These are phyloP conservation scores for Perilla frutescens DNA, from an alignment of 257 asterid species.

Conservation along the genomic window DNA sequence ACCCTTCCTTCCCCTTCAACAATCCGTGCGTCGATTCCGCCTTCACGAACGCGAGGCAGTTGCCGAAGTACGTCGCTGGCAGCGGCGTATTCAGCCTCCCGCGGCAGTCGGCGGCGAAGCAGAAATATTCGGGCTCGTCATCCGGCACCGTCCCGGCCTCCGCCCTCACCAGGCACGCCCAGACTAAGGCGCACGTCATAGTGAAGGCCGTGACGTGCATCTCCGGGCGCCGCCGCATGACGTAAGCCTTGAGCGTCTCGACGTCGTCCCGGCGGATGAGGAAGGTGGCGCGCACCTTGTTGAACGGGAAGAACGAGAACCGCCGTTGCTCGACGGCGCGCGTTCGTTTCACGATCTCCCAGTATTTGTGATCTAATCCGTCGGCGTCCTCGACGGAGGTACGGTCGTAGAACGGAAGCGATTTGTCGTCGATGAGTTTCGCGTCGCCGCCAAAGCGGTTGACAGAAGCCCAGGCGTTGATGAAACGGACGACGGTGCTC, in stretches of 20 bases:
- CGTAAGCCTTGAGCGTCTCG: conserved; percentile 39
- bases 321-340: conserved; percentile 32
- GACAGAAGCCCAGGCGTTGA: conserved; percentile 49
- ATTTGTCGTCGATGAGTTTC: conserved; percentile 35
- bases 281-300: conserved; percentile 51
- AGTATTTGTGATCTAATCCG: conserved; percentile 35
- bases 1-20: conserved; percentile 40
- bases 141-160: conserved; percentile 38
- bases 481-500: conserved; percentile 45
- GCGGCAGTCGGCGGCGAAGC: conserved; percentile 51
- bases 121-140: conserved; percentile 42
- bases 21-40: conserved; percentile 35
- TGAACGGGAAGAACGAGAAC: conserved; percentile 25
- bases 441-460: conserved; percentile 41
- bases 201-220: conserved; percentile 49
- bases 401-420: conserved; percentile 44
- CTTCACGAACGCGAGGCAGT: conserved; percentile 41
- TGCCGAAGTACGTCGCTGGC: conserved; percentile 45
- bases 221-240: conserved; percentile 33
- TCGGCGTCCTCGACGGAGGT: conserved; percentile 39
- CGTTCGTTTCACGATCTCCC: conserved; percentile 35
- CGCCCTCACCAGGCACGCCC: conserved; percentile 48
- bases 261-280: conserved; percentile 38
- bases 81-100: conserved; percentile 46
- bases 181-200: conserved; percentile 45